Percentiles rank a stretch among this genome's conserved stretches.
Conservation (phyloP, 176 grass and related monocot species). For the Cymbopogon citratus region DNA sequence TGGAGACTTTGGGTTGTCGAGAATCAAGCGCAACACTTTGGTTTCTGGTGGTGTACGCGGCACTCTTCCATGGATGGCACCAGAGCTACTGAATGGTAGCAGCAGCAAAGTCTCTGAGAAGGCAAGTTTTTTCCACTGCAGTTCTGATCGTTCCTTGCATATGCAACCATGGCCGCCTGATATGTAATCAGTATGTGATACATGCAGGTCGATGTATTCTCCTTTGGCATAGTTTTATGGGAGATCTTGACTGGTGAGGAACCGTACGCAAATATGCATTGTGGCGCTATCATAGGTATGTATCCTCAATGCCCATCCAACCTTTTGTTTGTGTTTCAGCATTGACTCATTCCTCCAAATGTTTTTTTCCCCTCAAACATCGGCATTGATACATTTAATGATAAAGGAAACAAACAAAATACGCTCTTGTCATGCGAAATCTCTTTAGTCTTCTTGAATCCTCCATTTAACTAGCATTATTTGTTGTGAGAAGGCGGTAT, state of each 20-base stretch:
- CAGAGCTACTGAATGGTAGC: conserved; percentile 88
- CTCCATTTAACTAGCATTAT: conserved; percentile 9
- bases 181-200: background rate
- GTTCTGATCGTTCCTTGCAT: background rate
- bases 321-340: no score
- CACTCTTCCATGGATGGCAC: conserved; percentile 98
- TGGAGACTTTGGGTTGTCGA: conserved; percentile 94
- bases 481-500: conserved; percentile 71
- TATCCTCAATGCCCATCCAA: background rate
- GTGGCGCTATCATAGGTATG: conserved; percentile 92
- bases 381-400: no score
- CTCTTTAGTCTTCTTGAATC: background rate
- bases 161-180: background rate
- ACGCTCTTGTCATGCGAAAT: background rate
- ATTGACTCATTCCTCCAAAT: no score
- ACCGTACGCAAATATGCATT: conserved; percentile 94
- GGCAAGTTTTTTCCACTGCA: conserved; percentile 28
- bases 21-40: conserved; percentile 95
- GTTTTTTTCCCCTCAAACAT: no score
- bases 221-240: conserved; percentile 94
- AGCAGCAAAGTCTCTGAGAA: conserved; percentile 85
- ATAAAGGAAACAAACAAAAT: background rate
- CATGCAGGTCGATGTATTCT: conserved; percentile 87
- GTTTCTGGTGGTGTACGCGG: conserved; percentile 97
- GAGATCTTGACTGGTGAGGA: conserved; percentile 95